Base-by-base conservation (phyloP, 2,329 filamentous ascomycete species). In the Elsinoe perseae region DNA sequence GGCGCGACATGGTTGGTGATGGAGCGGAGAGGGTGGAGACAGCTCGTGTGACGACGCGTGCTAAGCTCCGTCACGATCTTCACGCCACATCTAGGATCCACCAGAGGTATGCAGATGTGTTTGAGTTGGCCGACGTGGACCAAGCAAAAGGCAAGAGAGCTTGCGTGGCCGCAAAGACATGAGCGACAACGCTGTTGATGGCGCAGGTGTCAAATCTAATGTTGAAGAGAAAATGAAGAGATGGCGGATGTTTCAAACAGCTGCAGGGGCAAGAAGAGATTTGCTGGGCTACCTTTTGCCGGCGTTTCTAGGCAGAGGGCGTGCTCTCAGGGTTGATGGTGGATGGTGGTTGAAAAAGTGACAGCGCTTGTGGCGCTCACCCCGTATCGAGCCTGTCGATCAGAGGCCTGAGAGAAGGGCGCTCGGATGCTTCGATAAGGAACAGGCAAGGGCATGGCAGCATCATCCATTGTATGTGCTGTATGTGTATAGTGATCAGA, bases 331-430 rank as follows among this genome's bases (percentile, higher is more conserved):
- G 28, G 44, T 16, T 30, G 28, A 10, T 8, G 23, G n/a, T 50
- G 44, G 30, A 50, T 18, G 21, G 16, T 20, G 21, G 40, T 43
- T 43, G 44, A 34, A 50, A 50, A 38, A 25, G 30, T 52, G 48
- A 52, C 48, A 52, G 48, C 48, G 48, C 48, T 52, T 52, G 48
- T 52, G 48, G 48, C 48, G 48, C 32, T 23, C 30, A 32, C 14
- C 48, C 28, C 25, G 48, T 36, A 38, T 44, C 25, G 30, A 36
- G 48, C 48, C 25, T 36, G 48, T 32, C 25, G 48, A 52, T 52
- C 48, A 14, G 27, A 18, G 6, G 12, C 10, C 18, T 16, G 48
- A 14, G 32, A 32, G 14, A 20, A 20, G 48, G 8, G 25, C 10
- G 12, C 20, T 25, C 28, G 28, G 20, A 32, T 16, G 30, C 48